Evolutionary conservation across 257 asterid species (phyloP).

Genomic region (Anisodus acutangulus): DNA sequence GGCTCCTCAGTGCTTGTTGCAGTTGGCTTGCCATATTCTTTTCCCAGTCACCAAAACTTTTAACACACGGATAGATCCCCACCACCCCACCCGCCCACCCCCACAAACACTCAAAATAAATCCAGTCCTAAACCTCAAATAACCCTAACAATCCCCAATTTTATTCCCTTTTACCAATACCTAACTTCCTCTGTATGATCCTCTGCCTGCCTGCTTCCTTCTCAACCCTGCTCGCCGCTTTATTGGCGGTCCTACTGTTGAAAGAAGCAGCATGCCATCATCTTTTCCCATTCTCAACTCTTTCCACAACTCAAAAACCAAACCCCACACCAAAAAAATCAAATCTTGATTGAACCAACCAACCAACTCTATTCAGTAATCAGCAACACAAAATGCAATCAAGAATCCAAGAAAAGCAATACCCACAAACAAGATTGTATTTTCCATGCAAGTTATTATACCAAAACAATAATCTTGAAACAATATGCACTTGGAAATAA

Average conservation of each 20-base stretch:
- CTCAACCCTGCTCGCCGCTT: conserved; percentile 84
- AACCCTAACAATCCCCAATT: conserved; percentile 52
- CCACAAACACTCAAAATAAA: conserved; percentile 35
- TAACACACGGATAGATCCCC: conserved; percentile 27
- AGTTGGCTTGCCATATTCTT: conserved; percentile 72
- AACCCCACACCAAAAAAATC: conserved; percentile 42
- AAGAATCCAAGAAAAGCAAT: conserved; percentile 35
- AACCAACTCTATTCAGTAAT: conserved; percentile 39
- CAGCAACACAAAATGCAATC: conserved; percentile 37
- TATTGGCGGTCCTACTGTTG: conserved; percentile 96
- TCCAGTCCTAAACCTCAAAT: conserved; percentile 52
- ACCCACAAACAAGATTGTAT: conserved; percentile 5
- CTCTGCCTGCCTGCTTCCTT: conserved; percentile 99
- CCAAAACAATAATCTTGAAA: conserved; percentile 34
- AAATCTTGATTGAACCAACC: conserved; percentile 31
- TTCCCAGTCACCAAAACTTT: conserved; percentile 40
- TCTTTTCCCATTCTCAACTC: conserved; percentile 65
- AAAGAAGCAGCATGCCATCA: conserved; percentile 73
- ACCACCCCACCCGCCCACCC: conserved; percentile 13
- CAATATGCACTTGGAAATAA: conserved; percentile 24
- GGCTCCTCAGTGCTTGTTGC: conserved; percentile 71
- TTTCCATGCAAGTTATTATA: conserved; percentile 43
- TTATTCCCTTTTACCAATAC: conserved; percentile 42
- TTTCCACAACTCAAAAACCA: conserved; percentile 40
- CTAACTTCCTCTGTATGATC: conserved; percentile 99